Evolutionary conservation across 306 rosid species (phyloP), one percentile per base, ranked within the genome.

Genomic region (Trifolium repens): DNA sequence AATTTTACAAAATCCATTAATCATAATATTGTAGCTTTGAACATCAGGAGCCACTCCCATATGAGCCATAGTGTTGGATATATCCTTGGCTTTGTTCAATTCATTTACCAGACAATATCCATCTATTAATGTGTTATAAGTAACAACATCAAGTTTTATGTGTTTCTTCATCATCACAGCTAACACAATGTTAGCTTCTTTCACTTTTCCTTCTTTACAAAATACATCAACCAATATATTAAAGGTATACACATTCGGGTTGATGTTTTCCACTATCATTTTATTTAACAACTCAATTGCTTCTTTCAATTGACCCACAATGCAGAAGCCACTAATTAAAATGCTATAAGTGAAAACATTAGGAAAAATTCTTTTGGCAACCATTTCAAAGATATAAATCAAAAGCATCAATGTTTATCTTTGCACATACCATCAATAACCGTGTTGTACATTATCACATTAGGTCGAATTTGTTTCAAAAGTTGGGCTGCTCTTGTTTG

Each of bases 361-460:
- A 37, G n/a, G 69, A n/a, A 4, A 62, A 34, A 37, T 40, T 16
- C 5, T 37, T 26, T 64, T 64, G 2, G 8, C 30, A 15, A 64
- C 0, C 69, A 64, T 64, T 64, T 64, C 49, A 37, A 27, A n/a
- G 24, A 13, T 34, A 64, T 37, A 64, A 64, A 64, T 37, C 4
- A 37, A 9, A 39, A 9, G 49, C 70, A 2, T 65, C 11, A 11
- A 2, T 39, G 34, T 17, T 40, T 17, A 39, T 19, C 70, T 9
- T 65, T 40, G 16, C 70, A 65, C n/a, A 65, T 3, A 11, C 52
- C 5, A 40, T 65, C 70, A 65, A 65, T 65, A 24, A 65, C 10
- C 0, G 9, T 19, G n/a, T 0, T 65, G 34, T 39, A 65, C 70
- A 40, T 65, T 11, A 65, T 52, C 70, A 10, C 15, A 17, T 17